Evolutionary conservation across 805 yeast species (phyloP), one percentile per base, ranked within the genome.

Genomic region (Hanseniaspora mollemarum): DNA sequence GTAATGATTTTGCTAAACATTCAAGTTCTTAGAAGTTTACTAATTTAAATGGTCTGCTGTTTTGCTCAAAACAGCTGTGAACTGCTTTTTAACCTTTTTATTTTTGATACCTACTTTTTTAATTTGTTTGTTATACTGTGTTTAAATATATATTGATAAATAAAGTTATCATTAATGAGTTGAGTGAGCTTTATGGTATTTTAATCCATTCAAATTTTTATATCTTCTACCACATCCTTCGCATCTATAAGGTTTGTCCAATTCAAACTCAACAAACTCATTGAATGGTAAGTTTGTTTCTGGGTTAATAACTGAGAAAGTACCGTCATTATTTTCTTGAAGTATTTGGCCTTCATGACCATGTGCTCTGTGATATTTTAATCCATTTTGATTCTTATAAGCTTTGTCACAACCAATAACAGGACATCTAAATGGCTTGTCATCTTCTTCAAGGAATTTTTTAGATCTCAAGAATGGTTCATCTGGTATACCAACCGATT

Each of bases 381-480:
- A 73, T 16, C 98, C 98, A 63, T 92, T 92, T 69, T 92, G 98
- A 67, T 92, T 92, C 70, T 92, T 92, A 67, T 92, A 92, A 26
- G 90, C 88, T 71, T 92, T 92, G 59, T 88, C 96, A 67, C 98
- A 92, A 7, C 98, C 98, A 61, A 87, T 84, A 40, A 92, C 98
- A 0, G 97, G 98, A 70, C 98, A 92, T 65, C 83, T 87, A 71
- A 82, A 92, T 28, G 98, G 98, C 66, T 92, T 81, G 64, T 87
- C 84, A 58, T 88, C 96, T 53, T 85, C 88, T 55, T 33, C 38
- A 16, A 25, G 13, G 9, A 35, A 48, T 6, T 21, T 31, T 18
- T 37, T 31, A 7, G 29, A 35, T 29, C 35, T 42, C 21, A 49
- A 26, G 24, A 38, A 49, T 10, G 52, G 46, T 28, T 42, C 46